Base-by-base conservation (phyloP, 169 alveolate species). In the Eimeria necatrix region DNA sequence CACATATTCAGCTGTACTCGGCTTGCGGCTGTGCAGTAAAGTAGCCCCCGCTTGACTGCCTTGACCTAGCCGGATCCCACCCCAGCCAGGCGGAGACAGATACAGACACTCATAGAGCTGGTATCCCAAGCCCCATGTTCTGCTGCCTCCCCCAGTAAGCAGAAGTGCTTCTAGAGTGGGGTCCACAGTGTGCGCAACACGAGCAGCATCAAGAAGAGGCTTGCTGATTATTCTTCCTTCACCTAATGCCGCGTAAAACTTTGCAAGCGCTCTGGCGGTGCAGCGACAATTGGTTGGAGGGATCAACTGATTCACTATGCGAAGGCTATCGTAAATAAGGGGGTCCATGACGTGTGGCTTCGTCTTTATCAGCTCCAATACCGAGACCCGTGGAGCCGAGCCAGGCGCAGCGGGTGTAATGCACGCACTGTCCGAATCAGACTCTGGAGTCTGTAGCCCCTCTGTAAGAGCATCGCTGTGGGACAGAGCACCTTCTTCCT, bases 301-400 rank as follows among this genome's bases (percentile, higher is more conserved):
- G 41, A 96, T 91, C 94, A 94, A 92, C 80, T 78, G 93, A 89
- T 70, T 61, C 49, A 96, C 81, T 53, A 95, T 70, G 76, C 94
- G 96, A 70, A 89, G 94, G 91, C 97, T 93, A 68, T 96, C 96
- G 73, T 94, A 94, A 49, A 95, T 73, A 12, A 96, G 92, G 9
- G 98, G 98, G 87, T 96, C 98, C 71, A 96, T 49, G 32, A 96
- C 96, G 71, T 95, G 95, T 48, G 98, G 97, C 78, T 94, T 95
- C 81, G 81, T 86, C 59, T 87, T 60, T 41, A 96, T 93, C 49
- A 86, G 26, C 70, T 96, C 97, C 49, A 96, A 74, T 46, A 97
- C 95, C 32, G 97, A 83, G 60, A 90, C 93, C 1, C 95, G 95
- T 49, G 71, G 94, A 10, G 85, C 90, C 18, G 93, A 41, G 3